These are phyloP conservation scores for Sporisorium exsertum DNA, from an alignment of 1,284 basidiomycete species.

Conservation along the genomic window DNA sequence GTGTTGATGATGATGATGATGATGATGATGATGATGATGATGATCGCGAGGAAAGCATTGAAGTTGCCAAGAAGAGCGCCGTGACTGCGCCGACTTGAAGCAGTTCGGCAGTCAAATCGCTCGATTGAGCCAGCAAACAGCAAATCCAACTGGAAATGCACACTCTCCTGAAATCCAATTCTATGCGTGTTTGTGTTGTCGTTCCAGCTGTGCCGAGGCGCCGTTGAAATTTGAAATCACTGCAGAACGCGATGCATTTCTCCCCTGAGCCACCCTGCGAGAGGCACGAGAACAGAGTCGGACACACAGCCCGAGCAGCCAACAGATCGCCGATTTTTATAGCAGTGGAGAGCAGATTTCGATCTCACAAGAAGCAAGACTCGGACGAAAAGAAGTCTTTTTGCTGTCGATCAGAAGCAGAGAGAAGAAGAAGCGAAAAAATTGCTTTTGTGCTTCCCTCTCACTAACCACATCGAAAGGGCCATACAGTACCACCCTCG, in stretches of 20 bases:
- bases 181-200: neutral
- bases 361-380: conserved; percentile 4
- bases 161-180: neutral
- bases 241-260: neutral
- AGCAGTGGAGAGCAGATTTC: neutral
- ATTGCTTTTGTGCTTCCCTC: too few relatives aligned
- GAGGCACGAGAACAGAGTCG: neutral
- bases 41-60: neutral
- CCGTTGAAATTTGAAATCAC: conserved; percentile 4
- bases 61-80: neutral
- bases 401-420: conserved; percentile 15
- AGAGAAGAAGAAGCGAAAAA: conserved; percentile 17
- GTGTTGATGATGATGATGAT: neutral
- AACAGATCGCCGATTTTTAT: neutral
- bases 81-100: too few relatives aligned
- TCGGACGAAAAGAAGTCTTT: conserved; percentile 23
- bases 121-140: neutral
- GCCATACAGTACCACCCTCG: neutral
- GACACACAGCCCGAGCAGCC: neutral
- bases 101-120: neutral
- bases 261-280: neutral
- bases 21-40: neutral
- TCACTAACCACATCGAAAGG: too few relatives aligned
- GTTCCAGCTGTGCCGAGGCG: neutral
- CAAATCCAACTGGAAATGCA: neutral